Conservation (phyloP, 2,329 filamentous ascomycete genomes). For the Talaromyces sp. region DNA sequence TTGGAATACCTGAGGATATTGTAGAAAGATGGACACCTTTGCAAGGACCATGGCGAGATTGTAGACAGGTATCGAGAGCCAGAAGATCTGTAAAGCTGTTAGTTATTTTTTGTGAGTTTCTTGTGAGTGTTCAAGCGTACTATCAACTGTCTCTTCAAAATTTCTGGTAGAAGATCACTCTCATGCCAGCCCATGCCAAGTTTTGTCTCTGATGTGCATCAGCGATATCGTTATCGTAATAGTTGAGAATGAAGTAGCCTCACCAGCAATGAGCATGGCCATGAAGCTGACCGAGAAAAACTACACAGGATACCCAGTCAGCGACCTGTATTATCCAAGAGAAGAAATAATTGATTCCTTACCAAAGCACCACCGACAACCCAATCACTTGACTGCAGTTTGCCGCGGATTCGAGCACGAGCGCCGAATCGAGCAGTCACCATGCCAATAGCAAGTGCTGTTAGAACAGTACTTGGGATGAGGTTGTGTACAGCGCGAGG, state of each 20-base stretch:
- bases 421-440: constrained; percentile 28
- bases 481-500: constrained; percentile 21
- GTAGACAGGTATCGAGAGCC: constrained; percentile 34
- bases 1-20: constrained; percentile 44
- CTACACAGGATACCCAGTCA: background rate
- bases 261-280: constrained; percentile 24
- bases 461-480: constrained; percentile 26
- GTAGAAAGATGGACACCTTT: constrained; percentile 44
- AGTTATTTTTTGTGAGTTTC: background rate
- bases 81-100: constrained; percentile 23
- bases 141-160: constrained; percentile 28
- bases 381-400: constrained; percentile 32
- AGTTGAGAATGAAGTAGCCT: background rate
- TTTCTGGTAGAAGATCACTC: constrained; percentile 22
- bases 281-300: constrained; percentile 17
- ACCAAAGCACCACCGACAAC: constrained; percentile 30
- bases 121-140: constrained; percentile 12
- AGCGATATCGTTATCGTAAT: background rate
- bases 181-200: constrained; percentile 32
- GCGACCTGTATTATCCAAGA: background rate
- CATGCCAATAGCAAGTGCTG: constrained; percentile 22
- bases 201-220: constrained; percentile 16
- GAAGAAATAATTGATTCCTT: background rate
- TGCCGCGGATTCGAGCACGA: constrained; percentile 23
- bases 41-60: constrained; percentile 34